Percentiles rank a stretch among this genome's conserved stretches.
These are phyloP conservation scores for Rosa chinensis DNA, from an alignment of 306 rosid genomes.

Conservation along the genomic window DNA sequence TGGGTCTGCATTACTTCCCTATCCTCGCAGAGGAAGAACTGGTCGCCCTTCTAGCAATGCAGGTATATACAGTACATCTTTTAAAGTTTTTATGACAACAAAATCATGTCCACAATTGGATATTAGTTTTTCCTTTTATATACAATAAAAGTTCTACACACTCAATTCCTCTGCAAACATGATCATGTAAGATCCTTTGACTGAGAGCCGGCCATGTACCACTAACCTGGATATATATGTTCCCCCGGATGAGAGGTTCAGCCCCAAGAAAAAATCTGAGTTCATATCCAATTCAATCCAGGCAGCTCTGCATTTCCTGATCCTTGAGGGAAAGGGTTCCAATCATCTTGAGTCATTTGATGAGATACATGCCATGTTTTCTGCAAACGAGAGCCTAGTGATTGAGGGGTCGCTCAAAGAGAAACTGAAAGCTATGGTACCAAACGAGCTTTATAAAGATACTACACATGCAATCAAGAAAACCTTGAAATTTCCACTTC, in stretches of 20 bases:
- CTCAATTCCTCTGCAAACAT: background rate
- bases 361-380: conserved; percentile 44
- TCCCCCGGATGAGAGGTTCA: conserved; percentile 64
- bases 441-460: conserved; percentile 38
- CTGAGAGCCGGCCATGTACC: conserved; percentile 43
- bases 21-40: conserved; percentile 71
- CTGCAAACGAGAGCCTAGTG: conserved; percentile 35
- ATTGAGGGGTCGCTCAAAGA: conserved; percentile 43
- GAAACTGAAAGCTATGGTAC: conserved; percentile 38
- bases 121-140: background rate
- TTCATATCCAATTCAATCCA: conserved; percentile 42
- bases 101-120: background rate
- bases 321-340: conserved; percentile 34
- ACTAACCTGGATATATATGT: conserved; percentile 42
- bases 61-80: conserved; percentile 31
- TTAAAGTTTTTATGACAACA: background rate
- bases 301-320: conserved; percentile 46
- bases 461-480: conserved; percentile 31
- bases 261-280: conserved; percentile 51
- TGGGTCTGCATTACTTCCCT: conserved; percentile 47
- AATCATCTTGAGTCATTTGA: conserved; percentile 44
- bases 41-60: conserved; percentile 33
- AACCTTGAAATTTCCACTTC: conserved; percentile 36
- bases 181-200: conserved; percentile 37
- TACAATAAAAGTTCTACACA: background rate